These are phyloP conservation scores for Ophiostoma sp. DNA, from an alignment of 2,329 filamentous ascomycete species.

Conservation along the genomic window DNA sequence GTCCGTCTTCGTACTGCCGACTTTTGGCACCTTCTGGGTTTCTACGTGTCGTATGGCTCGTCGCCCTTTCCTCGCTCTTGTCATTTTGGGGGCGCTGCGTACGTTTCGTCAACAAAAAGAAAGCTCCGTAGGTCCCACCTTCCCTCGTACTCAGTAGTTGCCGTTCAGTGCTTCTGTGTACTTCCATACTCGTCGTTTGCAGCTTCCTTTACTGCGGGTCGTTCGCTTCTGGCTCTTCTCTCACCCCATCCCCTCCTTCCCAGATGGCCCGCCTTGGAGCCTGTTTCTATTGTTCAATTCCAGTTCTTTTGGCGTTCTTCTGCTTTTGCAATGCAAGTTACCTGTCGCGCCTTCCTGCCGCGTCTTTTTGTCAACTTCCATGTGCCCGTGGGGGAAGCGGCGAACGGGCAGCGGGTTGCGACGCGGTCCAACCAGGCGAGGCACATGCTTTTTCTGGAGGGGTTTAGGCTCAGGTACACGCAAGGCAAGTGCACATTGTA, in stretches of 20 bases:
- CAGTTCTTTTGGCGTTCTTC: background rate
- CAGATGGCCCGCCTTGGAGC: background rate
- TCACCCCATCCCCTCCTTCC: background rate
- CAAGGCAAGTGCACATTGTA: background rate
- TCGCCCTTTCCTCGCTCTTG: background rate
- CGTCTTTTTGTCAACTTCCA: conserved; percentile 9
- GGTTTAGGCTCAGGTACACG: background rate
- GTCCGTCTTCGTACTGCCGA: background rate
- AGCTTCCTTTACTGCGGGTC: conserved; percentile 14
- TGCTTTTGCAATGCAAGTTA: background rate
- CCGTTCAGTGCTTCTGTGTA: background rate
- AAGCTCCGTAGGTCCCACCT: conserved; percentile 4
- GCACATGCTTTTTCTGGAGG: conserved; percentile 14
- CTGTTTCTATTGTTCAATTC: background rate
- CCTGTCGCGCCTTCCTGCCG: conserved; percentile 3
- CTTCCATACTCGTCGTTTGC: background rate
- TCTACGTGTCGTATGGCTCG: background rate
- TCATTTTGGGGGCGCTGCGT: background rate
- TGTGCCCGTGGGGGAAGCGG: conserved; percentile 12
- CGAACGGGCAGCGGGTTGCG: background rate
- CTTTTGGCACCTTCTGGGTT: background rate
- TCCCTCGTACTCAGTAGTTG: background rate
- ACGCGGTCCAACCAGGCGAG: background rate
- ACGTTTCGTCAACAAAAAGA: background rate
- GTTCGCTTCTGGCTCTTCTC: background rate